Conservation (phyloP, 1,139 yeast genomes). For the Kodamaea arcana region DNA sequence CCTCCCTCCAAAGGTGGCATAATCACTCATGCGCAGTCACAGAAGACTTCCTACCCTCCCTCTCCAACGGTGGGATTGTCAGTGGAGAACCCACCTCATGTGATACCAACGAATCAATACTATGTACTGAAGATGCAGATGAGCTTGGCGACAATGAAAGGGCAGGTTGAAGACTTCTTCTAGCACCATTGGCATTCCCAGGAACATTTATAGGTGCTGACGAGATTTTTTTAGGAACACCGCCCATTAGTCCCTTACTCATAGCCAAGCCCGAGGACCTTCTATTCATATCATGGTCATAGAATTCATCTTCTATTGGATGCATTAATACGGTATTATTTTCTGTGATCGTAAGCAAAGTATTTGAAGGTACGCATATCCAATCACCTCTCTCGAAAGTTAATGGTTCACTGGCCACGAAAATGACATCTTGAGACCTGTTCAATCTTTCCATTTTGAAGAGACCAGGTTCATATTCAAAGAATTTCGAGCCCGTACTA, state of each 20-base stretch:
- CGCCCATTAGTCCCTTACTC: conserved; percentile 86
- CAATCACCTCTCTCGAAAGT: conserved; percentile 97
- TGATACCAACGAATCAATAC: conserved; percentile 4
- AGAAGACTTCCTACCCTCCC: conserved; percentile 82
- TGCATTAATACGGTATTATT: conserved; percentile 81
- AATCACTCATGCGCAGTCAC: too few species aligned
- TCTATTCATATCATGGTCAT: conserved; percentile 58
- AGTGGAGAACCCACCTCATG: conserved; percentile 38
- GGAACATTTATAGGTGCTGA: not conserved
- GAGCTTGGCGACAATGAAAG: conserved; percentile 1
- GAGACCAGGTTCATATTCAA: conserved; percentile 84
- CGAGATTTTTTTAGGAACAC: conserved; percentile 32
- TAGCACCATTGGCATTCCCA: not conserved
- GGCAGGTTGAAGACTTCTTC: not conserved
- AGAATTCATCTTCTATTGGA: conserved; percentile 88
- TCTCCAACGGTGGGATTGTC: conserved; percentile 75
- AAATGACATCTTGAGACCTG: conserved; percentile 89
- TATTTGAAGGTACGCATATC: conserved; percentile 95
- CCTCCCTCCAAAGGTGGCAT: too few species aligned
- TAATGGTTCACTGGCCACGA: conserved; percentile 93
- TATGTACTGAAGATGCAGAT: conserved; percentile 2
- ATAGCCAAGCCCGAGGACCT: conserved; percentile 83
- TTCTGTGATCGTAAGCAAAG: conserved; percentile 74
- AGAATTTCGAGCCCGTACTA: conserved; percentile 87
- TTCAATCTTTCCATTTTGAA: conserved; percentile 92